These are phyloP conservation scores for Nowakowskiella sp. DNA, from an alignment of 192 early-diverging fungal species.

Conservation along the genomic window DNA sequence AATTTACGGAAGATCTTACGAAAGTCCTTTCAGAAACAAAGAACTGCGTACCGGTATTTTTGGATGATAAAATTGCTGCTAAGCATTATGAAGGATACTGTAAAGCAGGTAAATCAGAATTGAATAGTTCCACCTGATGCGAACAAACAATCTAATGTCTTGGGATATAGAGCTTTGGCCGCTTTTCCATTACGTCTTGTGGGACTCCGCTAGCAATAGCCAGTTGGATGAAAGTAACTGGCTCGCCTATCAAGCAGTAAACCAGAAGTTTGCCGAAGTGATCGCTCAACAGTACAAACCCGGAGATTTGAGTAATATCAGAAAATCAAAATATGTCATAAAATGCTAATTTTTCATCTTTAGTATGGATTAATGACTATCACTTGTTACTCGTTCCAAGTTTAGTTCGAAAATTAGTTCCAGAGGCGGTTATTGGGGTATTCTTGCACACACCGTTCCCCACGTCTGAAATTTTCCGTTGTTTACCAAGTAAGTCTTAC, in stretches of 20 bases:
- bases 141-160: not conserved
- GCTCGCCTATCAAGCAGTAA: constrained; percentile 74
- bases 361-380: constrained; percentile 58
- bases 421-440: constrained; percentile 40
- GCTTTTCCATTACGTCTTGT: constrained; percentile 88
- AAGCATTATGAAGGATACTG: constrained; percentile 97
- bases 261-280: constrained; percentile 66
- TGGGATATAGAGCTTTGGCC: constrained; percentile 80
- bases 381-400: constrained; percentile 43
- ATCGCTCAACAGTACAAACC: constrained; percentile 62
- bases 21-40: constrained; percentile 44
- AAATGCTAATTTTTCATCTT: not conserved
- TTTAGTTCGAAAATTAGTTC: constrained; percentile 32
- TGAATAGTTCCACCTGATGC: not conserved
- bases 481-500: constrained; percentile 40
- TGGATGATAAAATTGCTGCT: constrained; percentile 59
- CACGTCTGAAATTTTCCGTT: constrained; percentile 49
- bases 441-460: constrained; percentile 57
- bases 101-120: constrained; percentile 60
- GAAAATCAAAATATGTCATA: constrained; percentile 4
- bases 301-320: constrained; percentile 66
- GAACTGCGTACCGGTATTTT: constrained; percentile 67
- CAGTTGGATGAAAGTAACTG: constrained; percentile 60
- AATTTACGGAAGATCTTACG: constrained; percentile 44
- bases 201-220: constrained; percentile 62